Percentiles rank a stretch among this genome's conserved stretches.
phyloP scores from a whole-genome alignment of 768 basidiomycete species.

The Russula ochroleuca region DNA sequence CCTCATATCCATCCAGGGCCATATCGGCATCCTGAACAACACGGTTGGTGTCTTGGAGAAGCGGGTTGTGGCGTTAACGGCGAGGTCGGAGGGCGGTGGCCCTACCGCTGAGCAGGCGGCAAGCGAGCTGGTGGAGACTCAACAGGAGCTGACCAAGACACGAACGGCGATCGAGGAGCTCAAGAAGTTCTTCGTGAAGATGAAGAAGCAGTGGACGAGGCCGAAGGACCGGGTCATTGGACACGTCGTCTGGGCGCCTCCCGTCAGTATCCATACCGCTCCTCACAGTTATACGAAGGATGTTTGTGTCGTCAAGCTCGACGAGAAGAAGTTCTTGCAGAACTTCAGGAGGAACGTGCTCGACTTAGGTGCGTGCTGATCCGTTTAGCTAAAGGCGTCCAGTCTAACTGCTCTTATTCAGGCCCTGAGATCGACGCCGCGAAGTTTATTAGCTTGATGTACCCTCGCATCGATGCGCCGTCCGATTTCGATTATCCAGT shows the following conservation, averaged over 20 bases:
- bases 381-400: not conserved
- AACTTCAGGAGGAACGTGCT: not conserved
- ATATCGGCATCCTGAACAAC: not conserved
- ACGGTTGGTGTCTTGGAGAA: not conserved
- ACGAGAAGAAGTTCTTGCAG: not conserved
- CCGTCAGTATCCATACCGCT: not conserved
- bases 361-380: not conserved
- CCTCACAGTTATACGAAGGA: not conserved
- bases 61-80: not conserved
- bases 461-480: not conserved
- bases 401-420: not conserved
- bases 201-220: not conserved
- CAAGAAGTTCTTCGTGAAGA: not conserved
- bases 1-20: not conserved
- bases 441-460: not conserved
- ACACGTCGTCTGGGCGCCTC: conserved; percentile 12
- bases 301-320: not conserved
- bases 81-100: not conserved
- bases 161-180: not conserved
- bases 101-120: not conserved
- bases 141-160: not conserved
- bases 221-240: conserved; percentile 1
- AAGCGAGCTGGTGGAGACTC: not conserved
- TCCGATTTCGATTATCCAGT: conserved; percentile 1
- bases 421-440: not conserved